Percentiles rank a stretch among this genome's conserved stretches.
Evolutionary conservation across 768 basidiomycete genomes (phyloP).

Genomic region (Leccinum imitatum): DNA sequence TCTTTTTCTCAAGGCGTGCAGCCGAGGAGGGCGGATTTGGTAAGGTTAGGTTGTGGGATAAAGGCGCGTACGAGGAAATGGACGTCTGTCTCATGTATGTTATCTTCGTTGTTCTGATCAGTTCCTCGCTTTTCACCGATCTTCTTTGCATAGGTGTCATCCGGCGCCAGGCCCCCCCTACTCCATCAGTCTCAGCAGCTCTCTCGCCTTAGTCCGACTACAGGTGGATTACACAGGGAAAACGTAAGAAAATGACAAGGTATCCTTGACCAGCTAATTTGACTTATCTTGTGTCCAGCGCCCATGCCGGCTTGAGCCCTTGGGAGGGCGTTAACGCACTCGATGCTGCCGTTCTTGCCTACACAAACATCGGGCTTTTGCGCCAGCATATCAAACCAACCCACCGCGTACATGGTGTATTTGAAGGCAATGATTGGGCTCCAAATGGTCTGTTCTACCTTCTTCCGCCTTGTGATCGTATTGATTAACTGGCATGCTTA

Average conservation of each 20-base stretch:
- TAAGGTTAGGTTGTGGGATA: conserved; percentile 64
- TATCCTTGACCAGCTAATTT: neutral
- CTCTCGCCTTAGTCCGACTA: conserved; percentile 60
- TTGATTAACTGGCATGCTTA: conserved; percentile 25
- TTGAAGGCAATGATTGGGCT: conserved; percentile 74
- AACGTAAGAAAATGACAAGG: conserved; percentile 47
- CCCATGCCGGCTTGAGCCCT: conserved; percentile 76
- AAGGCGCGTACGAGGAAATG: conserved; percentile 75
- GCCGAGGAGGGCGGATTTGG: conserved; percentile 80
- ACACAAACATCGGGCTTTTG: conserved; percentile 74
- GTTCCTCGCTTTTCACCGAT: neutral
- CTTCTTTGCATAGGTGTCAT: conserved; percentile 57
- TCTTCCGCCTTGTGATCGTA: neutral
- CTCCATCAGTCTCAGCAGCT: conserved; percentile 63
- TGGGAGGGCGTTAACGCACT: conserved; percentile 85
- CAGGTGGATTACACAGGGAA: conserved; percentile 70
- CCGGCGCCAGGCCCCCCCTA: conserved; percentile 75
- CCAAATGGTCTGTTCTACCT: conserved; percentile 53
- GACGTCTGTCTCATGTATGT: conserved; percentile 72
- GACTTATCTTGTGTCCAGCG: conserved; percentile 40
- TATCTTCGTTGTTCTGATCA: neutral
- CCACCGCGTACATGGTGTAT: conserved; percentile 77
- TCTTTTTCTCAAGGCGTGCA: conserved; percentile 21
- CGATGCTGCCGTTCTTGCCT: conserved; percentile 85
- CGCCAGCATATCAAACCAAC: conserved; percentile 81